phyloP scores from a whole-genome alignment of 2,329 filamentous ascomycete species.

The Peltaster fructicola region DNA sequence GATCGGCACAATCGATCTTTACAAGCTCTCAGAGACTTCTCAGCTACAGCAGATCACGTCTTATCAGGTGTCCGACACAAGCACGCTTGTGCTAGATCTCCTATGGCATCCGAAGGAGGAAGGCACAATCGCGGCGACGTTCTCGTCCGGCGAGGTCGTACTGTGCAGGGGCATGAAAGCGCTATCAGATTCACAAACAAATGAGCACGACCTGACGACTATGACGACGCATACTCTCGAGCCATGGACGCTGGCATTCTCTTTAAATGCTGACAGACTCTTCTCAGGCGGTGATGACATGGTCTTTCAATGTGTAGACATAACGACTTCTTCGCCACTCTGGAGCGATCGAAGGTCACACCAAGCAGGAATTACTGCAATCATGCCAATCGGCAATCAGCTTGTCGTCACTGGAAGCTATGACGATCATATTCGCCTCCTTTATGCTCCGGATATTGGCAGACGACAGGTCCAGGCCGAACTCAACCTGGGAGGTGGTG shows the following conservation, averaged over 20 bases:
- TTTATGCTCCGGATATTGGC: slow-evolving; percentile 25
- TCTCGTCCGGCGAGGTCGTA: slow-evolving; percentile 46
- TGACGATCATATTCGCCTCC: slow-evolving; percentile 63
- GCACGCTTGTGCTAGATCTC: slow-evolving; percentile 52
- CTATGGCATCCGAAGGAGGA: slow-evolving; percentile 47
- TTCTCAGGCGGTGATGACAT: slow-evolving; percentile 66
- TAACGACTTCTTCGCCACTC: slow-evolving; percentile 8
- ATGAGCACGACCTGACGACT: slow-evolving; percentile 5
- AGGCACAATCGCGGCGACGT: slow-evolving; percentile 48
- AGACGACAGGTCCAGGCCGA: slow-evolving; percentile 42
- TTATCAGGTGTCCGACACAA: slow-evolving; percentile 34
- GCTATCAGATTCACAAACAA: slow-evolving; percentile 1
- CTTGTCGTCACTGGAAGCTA: slow-evolving; percentile 77
- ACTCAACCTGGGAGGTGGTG: slow-evolving; percentile 54
- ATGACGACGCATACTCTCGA: slow-evolving; percentile 37
- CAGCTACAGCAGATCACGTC: slow-evolving; percentile 23
- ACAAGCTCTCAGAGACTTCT: slow-evolving; percentile 26
- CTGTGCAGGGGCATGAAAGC: slow-evolving; percentile 11
- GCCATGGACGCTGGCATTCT: slow-evolving; percentile 55
- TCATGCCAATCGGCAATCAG: slow-evolving; percentile 47
- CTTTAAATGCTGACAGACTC: slow-evolving; percentile 18
- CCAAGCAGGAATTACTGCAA: slow-evolving; percentile 71
- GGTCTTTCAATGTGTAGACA: slow-evolving; percentile 31
- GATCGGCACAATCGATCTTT: slow-evolving; percentile 51
- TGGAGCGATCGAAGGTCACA: slow-evolving; percentile 44